Evolutionary conservation across 148 eudicot species (phyloP).

Genomic region (Dysphania ambrosioides): DNA sequence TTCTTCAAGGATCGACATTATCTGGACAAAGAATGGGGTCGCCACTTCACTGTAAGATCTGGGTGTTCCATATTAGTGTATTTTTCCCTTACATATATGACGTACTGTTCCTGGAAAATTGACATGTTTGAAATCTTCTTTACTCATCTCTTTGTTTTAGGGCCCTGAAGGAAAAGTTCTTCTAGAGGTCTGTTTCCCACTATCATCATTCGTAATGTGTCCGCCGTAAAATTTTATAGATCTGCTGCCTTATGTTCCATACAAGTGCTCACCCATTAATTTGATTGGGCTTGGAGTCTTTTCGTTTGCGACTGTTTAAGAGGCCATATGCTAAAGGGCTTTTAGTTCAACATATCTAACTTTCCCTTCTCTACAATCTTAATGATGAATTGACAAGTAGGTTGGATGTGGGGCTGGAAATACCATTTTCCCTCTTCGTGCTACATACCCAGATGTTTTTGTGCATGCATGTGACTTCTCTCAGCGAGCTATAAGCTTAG

Average conservation of each 20-base stretch:
- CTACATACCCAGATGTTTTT: constrained; percentile 64
- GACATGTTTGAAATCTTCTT: neutral
- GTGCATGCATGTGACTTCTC: constrained; percentile 98
- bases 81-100: neutral
- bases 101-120: neutral
- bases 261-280: neutral
- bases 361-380: neutral
- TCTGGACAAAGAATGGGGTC: constrained; percentile 97
- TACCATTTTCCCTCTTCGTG: constrained; percentile 82
- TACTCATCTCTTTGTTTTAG: constrained; percentile 34
- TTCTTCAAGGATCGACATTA: constrained; percentile 98
- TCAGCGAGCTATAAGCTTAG: constrained; percentile 74
- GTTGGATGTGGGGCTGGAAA: constrained; percentile 99
- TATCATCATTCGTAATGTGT: neutral
- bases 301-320: neutral
- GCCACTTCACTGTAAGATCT: constrained; percentile 71
- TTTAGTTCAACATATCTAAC: neutral
- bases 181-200: constrained; percentile 52
- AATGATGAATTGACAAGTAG: constrained; percentile 34
- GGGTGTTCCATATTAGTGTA: neutral
- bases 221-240: neutral
- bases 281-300: neutral
- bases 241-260: neutral
- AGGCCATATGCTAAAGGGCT: neutral
- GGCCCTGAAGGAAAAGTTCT: constrained; percentile 59